Evolutionary conservation across 805 yeast species (phyloP).

Genomic region (Ogataea allantospora): DNA sequence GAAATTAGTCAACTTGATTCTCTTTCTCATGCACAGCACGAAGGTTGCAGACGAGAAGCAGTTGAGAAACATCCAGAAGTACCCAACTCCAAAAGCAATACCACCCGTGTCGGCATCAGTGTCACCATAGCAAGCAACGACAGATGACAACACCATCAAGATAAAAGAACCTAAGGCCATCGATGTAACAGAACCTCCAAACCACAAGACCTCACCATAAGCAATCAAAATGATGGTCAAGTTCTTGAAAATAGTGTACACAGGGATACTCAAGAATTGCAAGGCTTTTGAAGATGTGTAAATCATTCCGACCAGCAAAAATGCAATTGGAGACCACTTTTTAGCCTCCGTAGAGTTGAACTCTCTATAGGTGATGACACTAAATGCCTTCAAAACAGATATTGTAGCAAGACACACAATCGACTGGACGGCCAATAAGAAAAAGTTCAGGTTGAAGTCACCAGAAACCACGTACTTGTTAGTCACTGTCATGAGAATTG

Average conservation of each 20-base stretch:
- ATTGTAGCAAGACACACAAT: slow-evolving; percentile 77
- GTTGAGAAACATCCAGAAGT: slow-evolving; percentile 95
- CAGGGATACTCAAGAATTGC: slow-evolving; percentile 88
- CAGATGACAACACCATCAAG: slow-evolving; percentile 93
- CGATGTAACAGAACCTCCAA: slow-evolving; percentile 86
- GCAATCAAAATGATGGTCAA: slow-evolving; percentile 95
- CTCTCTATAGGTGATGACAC: slow-evolving; percentile 82
- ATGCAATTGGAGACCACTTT: slow-evolving; percentile 94
- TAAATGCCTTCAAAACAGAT: slow-evolving; percentile 66
- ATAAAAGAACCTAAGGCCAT: slow-evolving; percentile 87
- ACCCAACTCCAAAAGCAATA: slow-evolving; percentile 63
- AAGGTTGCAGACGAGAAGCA: slow-evolving; percentile 93
- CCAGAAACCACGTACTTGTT: slow-evolving; percentile 91
- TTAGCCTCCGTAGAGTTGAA: slow-evolving; percentile 85
- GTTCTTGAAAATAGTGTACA: slow-evolving; percentile 96
- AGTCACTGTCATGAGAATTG: slow-evolving; percentile 96
- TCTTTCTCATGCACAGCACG: slow-evolving; percentile 93
- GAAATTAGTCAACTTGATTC: slow-evolving; percentile 95
- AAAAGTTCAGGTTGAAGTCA: slow-evolving; percentile 76
- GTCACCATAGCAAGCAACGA: slow-evolving; percentile 88
- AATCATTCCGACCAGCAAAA: slow-evolving; percentile 87
- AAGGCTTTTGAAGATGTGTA: slow-evolving; percentile 95
- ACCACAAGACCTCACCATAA: slow-evolving; percentile 97
- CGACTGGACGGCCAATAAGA: slow-evolving; percentile 85
- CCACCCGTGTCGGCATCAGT: slow-evolving; percentile 39